phyloP scores from a whole-genome alignment of 1,139 yeast genomes.

The Taphrina sp. region DNA sequence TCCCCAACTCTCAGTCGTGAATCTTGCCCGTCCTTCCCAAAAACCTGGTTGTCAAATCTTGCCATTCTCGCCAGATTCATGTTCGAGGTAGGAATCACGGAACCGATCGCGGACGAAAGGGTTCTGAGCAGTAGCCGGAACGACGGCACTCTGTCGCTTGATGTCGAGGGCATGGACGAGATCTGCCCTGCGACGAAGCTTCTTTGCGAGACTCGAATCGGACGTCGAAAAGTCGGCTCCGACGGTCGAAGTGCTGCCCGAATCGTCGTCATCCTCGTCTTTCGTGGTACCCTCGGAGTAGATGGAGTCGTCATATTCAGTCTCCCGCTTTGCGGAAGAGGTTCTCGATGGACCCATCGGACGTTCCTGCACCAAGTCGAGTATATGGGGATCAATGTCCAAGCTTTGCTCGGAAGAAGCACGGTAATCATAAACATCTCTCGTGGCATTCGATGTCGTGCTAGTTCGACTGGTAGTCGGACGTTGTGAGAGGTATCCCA shows the following conservation, averaged over 20 bases:
- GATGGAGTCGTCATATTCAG: constrained; percentile 3
- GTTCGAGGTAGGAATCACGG: too few relatives aligned
- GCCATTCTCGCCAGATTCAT: too few relatives aligned
- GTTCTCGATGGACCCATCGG: too few relatives aligned
- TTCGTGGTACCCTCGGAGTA: constrained; percentile 4
- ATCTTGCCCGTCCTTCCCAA: too few relatives aligned
- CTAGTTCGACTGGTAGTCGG: too few relatives aligned
- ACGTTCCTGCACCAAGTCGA: background rate
- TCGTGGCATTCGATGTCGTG: too few relatives aligned
- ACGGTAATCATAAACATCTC: too few relatives aligned
- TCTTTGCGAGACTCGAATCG: background rate
- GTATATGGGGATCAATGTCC: background rate
- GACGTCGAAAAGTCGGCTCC: background rate
- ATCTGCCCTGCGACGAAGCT: background rate
- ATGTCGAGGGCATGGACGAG: constrained; percentile 6
- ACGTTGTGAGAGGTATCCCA: too few relatives aligned
- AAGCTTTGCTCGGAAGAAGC: too few relatives aligned
- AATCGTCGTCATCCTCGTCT: background rate
- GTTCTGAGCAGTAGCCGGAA: background rate
- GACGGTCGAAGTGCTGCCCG: constrained; percentile 6
- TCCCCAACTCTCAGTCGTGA: too few relatives aligned
- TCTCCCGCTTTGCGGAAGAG: background rate
- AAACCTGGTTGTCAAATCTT: too few relatives aligned
- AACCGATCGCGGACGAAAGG: too few relatives aligned
- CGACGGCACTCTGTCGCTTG: background rate